These are phyloP conservation scores for Amanita exitialis DNA, from an alignment of 768 basidiomycete species.

Conservation along the genomic window DNA sequence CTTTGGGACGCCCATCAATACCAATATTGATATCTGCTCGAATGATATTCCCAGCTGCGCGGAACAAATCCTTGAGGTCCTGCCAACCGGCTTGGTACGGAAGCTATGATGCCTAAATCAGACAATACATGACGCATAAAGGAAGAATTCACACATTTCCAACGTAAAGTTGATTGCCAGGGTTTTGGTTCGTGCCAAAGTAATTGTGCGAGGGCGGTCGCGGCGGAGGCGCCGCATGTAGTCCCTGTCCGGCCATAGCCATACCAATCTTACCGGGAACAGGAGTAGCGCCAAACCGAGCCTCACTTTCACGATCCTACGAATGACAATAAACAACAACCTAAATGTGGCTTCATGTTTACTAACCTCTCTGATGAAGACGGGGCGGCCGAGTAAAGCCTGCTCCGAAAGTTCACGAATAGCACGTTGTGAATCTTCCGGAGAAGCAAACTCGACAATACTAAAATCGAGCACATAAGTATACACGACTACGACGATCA, in stretches of 20 bases:
- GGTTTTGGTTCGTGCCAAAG: slow-evolving; percentile 49
- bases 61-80: slow-evolving; percentile 95
- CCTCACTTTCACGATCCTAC: slow-evolving; percentile 94
- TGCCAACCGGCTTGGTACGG: slow-evolving; percentile 99
- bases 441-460: slow-evolving; percentile 90
- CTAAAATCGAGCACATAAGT: slow-evolving; percentile 27
- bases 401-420: slow-evolving; percentile 88
- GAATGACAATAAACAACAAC: slow-evolving; percentile 1
- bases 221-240: slow-evolving; percentile 71
- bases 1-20: slow-evolving; percentile 87
- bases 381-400: slow-evolving; percentile 83
- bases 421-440: slow-evolving; percentile 82
- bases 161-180: slow-evolving; percentile 90
- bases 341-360: not conserved
- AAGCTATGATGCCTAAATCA: slow-evolving; percentile 37
- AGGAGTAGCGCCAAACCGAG: slow-evolving; percentile 91
- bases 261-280: slow-evolving; percentile 94
- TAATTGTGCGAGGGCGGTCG: slow-evolving; percentile 76
- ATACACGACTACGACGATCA: too few relatives aligned
- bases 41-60: slow-evolving; percentile 89
- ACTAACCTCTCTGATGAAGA: slow-evolving; percentile 90
- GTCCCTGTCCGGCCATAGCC: slow-evolving; percentile 90
- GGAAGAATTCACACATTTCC: slow-evolving; percentile 59
- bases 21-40: slow-evolving; percentile 94
- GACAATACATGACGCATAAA: not conserved